Conservation (phyloP, 2,329 filamentous ascomycete genomes). For the Orbilia ellipsospora region DNA sequence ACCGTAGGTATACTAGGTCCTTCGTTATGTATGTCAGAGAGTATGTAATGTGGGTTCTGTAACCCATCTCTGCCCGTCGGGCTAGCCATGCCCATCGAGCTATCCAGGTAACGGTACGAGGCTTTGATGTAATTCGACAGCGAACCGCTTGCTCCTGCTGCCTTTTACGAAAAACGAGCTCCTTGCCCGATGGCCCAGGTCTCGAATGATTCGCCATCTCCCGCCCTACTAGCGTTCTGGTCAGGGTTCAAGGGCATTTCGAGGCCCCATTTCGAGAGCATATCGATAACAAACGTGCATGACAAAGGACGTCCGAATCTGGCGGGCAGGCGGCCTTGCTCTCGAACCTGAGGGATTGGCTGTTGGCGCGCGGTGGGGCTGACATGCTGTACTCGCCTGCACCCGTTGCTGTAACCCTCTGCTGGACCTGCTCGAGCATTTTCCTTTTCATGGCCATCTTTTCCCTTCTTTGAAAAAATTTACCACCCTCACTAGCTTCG, state of each 20-base stretch:
- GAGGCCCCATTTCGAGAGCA: conserved; percentile 4
- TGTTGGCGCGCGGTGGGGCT: conserved; percentile 45
- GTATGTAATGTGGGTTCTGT: too few relatives aligned
- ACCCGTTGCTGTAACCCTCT: conserved; percentile 7
- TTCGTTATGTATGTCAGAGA: too few relatives aligned
- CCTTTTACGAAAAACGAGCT: conserved; percentile 37
- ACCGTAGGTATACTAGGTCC: neutral
- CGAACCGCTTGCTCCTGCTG: conserved; percentile 33
- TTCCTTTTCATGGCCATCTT: neutral
- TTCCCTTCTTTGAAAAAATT: neutral
- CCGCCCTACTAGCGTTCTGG: conserved; percentile 29
- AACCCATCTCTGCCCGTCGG: neutral
- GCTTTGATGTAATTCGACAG: conserved; percentile 48
- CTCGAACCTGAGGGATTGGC: conserved; percentile 28
- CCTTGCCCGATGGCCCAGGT: conserved; percentile 48
- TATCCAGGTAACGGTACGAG: conserved; percentile 51
- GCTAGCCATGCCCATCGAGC: conserved; percentile 28
- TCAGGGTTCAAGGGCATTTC: conserved; percentile 42
- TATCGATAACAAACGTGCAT: conserved; percentile 53
- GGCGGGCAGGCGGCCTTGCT: neutral
- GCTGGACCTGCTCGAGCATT: too few relatives aligned
- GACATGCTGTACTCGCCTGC: conserved; percentile 51
- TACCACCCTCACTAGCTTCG: neutral
- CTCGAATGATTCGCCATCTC: conserved; percentile 53
- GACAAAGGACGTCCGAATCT: conserved; percentile 16